Evolutionary conservation across 257 asterid species (phyloP).

Genomic region (Agastache rugosa): DNA sequence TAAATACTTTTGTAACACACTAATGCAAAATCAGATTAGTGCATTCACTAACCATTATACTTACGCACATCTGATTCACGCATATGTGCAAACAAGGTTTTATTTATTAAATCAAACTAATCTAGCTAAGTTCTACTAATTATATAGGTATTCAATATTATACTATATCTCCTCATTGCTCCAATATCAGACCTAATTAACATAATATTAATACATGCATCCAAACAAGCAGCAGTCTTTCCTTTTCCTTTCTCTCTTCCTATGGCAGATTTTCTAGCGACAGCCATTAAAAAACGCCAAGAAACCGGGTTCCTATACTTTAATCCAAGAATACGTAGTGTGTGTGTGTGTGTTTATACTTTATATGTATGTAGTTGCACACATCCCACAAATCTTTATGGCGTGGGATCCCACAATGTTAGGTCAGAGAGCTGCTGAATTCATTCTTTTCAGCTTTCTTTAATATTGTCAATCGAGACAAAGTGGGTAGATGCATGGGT

Average conservation of each 20-base stretch:
- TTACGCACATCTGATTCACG: neutral
- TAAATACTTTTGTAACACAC: slow-evolving; percentile 24
- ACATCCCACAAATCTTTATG: slow-evolving; percentile 19
- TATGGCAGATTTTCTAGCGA: slow-evolving; percentile 19
- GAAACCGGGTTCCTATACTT: slow-evolving; percentile 8
- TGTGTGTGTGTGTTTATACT: neutral
- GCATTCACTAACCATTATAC: slow-evolving; percentile 1
- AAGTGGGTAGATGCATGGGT: slow-evolving; percentile 45
- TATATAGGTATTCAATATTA: neutral
- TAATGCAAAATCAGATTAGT: neutral
- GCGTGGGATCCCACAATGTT: slow-evolving; percentile 42
- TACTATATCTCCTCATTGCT: neutral
- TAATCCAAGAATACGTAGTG: neutral
- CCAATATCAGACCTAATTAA: neutral
- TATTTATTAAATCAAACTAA: neutral
- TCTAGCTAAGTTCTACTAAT: slow-evolving; percentile 24
- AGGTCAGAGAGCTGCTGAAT: slow-evolving; percentile 35
- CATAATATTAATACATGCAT: neutral
- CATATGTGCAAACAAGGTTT: neutral
- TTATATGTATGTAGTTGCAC: neutral
- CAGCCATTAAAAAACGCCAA: slow-evolving; percentile 7
- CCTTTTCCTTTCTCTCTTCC: slow-evolving; percentile 1
- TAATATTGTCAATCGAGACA: slow-evolving; percentile 21
- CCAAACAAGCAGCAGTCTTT: slow-evolving; percentile 21
- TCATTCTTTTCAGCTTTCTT: neutral